Conservation (phyloP, 176 grass and related monocot genomes). For the Neostapfia colusana region DNA sequence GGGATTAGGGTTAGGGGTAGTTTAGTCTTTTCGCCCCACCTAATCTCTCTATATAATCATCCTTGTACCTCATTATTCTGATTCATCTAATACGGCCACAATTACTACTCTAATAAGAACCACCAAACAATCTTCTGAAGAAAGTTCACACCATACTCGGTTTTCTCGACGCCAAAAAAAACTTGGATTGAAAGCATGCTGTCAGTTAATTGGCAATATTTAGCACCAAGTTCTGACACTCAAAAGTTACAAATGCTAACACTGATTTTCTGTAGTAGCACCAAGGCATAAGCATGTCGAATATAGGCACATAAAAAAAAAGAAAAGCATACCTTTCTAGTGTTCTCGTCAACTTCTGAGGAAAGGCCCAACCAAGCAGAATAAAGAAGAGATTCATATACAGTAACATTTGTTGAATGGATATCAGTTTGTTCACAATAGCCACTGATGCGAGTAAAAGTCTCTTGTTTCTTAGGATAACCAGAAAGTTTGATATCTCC, state of each 20-base stretch:
- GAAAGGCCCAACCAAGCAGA: conserved; percentile 86
- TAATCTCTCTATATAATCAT: too few species aligned
- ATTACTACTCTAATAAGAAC: too few species aligned
- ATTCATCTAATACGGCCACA: too few species aligned
- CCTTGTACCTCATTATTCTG: too few species aligned
- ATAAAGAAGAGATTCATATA: conserved; percentile 74
- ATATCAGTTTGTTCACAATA: conserved; percentile 94
- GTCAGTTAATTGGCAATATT: conserved; percentile 4
- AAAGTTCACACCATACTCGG: neutral
- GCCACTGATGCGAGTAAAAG: conserved; percentile 80
- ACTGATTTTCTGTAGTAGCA: conserved; percentile 5
- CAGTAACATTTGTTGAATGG: conserved; percentile 80
- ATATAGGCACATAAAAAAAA: neutral
- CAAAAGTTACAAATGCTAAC: neutral
- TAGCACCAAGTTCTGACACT: neutral
- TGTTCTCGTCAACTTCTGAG: conserved; percentile 53
- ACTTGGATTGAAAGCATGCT: neutral
- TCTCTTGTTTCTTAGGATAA: conserved; percentile 83
- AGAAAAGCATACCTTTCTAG: conserved; percentile 49
- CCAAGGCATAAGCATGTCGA: neutral
- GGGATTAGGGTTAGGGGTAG: too few species aligned
- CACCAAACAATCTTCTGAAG: too few species aligned
- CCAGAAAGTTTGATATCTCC: conserved; percentile 75
- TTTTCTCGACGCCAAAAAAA: neutral
- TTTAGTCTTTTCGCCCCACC: too few species aligned